Conservation (phyloP, 768 basidiomycete species). For the Strobilomyces confusus region DNA sequence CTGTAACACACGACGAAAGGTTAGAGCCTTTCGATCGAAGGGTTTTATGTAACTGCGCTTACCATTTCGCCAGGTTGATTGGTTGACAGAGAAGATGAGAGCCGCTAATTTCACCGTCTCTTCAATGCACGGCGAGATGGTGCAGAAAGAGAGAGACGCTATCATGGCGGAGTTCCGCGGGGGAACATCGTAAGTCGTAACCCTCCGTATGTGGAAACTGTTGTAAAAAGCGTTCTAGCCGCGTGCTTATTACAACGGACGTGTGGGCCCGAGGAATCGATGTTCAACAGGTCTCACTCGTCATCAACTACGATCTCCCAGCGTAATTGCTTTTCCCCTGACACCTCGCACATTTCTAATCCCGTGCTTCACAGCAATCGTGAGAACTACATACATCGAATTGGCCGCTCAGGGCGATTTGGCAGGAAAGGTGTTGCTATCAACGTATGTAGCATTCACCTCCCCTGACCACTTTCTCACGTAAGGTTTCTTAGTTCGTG, state of each 20-base stretch:
- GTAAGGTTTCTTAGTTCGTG: conserved; percentile 57
- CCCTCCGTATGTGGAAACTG: conserved; percentile 1
- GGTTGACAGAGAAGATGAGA: conserved; percentile 98
- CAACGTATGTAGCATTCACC: conserved; percentile 59
- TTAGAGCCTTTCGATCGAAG: conserved; percentile 28
- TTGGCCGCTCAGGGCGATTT: conserved; percentile 98
- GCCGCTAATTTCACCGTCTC: conserved; percentile 99
- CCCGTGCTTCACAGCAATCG: conserved; percentile 56
- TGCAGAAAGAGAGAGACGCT: conserved; percentile 90
- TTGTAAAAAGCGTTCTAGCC: conserved; percentile 41
- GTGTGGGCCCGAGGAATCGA: conserved; percentile 99
- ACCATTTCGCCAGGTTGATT: conserved; percentile 67
- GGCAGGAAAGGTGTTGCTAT: conserved; percentile 99
- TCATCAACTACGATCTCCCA: conserved; percentile 95
- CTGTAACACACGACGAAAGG: conserved; percentile 98
- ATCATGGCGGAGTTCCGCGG: conserved; percentile 97
- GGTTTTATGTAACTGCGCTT: neutral
- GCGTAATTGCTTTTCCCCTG: conserved; percentile 52
- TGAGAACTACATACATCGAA: conserved; percentile 99
- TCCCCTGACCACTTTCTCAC: conserved; percentile 11
- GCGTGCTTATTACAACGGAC: conserved; percentile 93
- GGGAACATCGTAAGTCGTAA: conserved; percentile 71
- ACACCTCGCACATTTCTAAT: conserved; percentile 12
- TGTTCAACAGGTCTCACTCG: conserved; percentile 95
- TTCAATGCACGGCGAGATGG: conserved; percentile 95